A percentile compares a stretch with the other conserved stretches of the same genome.
These are phyloP conservation scores for Monosporozyma unispora DNA, from an alignment of 805 yeast species.

Conservation along the genomic window DNA sequence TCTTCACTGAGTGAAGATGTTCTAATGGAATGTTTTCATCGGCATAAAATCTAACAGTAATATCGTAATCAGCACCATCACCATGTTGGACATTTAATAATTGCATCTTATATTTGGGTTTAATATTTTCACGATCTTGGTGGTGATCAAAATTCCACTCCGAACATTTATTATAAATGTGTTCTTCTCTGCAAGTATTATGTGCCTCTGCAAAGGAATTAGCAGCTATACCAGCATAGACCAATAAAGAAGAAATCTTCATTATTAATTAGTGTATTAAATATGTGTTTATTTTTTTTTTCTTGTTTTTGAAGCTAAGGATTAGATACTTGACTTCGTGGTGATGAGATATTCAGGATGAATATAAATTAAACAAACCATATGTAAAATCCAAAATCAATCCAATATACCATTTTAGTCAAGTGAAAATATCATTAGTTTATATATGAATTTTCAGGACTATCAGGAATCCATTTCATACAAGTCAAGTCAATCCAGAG, in stretches of 20 bases:
- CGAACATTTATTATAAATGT: background rate
- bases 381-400: too few relatives aligned
- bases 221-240: background rate
- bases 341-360: too few relatives aligned
- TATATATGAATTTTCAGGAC: too few relatives aligned
- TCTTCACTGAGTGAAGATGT: conserved; percentile 11
- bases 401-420: too few relatives aligned
- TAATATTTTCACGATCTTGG: background rate
- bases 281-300: too few relatives aligned
- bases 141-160: background rate
- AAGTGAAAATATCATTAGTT: too few relatives aligned
- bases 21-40: conserved; percentile 1
- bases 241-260: background rate
- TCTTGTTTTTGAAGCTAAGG: too few relatives aligned
- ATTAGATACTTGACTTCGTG: too few relatives aligned
- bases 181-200: background rate
- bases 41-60: background rate
- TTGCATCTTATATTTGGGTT: background rate
- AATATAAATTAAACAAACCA: too few relatives aligned
- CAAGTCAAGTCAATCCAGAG: too few relatives aligned
- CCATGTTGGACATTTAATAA: background rate
- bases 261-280: background rate
- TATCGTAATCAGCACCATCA: background rate
- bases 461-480: too few relatives aligned
- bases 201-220: background rate